Evolutionary conservation across 345 rosid species (phyloP).

Genomic region (Corymbia maculata): DNA sequence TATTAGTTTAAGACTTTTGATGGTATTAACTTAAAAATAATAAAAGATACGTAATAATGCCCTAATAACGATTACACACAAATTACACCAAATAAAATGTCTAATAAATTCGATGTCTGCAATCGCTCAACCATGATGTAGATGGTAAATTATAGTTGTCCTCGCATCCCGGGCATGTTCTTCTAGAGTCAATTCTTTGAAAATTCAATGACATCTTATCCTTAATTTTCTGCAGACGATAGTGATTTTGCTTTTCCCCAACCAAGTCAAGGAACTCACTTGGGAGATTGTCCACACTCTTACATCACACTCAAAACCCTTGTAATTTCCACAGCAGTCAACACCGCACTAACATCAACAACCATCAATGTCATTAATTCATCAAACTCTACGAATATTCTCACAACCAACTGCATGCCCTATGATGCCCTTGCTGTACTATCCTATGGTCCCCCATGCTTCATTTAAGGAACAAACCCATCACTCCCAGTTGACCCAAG

Average conservation of each 20-base stretch:
- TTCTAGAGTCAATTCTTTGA: background rate
- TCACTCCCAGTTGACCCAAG: background rate
- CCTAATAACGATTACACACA: background rate
- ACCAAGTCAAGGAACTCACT: background rate
- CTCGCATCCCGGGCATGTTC: background rate
- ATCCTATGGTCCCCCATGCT: background rate
- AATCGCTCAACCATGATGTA: background rate
- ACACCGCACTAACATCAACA: background rate
- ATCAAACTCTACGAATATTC: background rate
- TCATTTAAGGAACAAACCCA: background rate
- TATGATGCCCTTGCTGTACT: background rate
- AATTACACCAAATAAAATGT: background rate
- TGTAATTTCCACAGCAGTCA: background rate
- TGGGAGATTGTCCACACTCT: background rate
- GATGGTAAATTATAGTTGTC: background rate
- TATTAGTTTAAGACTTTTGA: background rate
- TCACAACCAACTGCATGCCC: background rate
- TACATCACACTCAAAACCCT: background rate
- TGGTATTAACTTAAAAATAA: background rate
- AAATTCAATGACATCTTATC: background rate
- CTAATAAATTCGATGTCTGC: background rate
- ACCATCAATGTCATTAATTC: background rate
- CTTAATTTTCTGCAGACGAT: background rate
- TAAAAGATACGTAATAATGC: background rate
- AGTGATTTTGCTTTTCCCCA: background rate